Base-by-base conservation (phyloP, 345 rosid species). In the Diplotaxis tenuifolia region DNA sequence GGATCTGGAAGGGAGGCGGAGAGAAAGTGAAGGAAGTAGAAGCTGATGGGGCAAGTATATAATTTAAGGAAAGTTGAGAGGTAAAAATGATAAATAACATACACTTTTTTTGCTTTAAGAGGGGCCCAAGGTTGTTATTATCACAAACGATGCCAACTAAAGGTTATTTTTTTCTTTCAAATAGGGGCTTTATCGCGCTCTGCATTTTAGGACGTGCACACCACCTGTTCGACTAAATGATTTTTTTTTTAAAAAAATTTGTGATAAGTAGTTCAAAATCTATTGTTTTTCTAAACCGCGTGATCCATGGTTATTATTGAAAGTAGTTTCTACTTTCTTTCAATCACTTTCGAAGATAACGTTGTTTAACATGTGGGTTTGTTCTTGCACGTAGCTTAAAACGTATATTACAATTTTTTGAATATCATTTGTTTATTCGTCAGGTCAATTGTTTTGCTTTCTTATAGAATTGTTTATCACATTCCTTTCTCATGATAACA, bases 1-100 rank as follows among this genome's bases (percentile, higher is more conserved):
- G 45, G 83, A 74, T 57, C 71, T 66, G 73, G 36, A 81, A 45
- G 62, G 63, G 54, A 70, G 82, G 3, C 16, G 78, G 69, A 27
- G 1, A 19, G 73, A 59, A 42, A 76, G 28, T 25, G 42, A 54
- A 22, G 9, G 68, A 66, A 66, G 47, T 23, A 23, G 25, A 23
- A 25, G 28, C 28, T 25, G 1, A 25, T 25, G 28, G 28, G 28
- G 28, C 4, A 25, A 25, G 4, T 25, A 5, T 25, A 25, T 25
- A 5, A 25, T 25, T 25, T 25, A 25, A 25, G 28, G 45, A 34
- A 75, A 66, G 4, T 9, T 18, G 38, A 68, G 23, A 28, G 20
- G 79, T 25, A 0, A 25, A 25, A 25, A 25, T 25, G 28, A 25
- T 2, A 25, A 25, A 25, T 25, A 25, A 25, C 28, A 5, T 2